Evolutionary conservation across 2,329 filamentous ascomycete genomes (phyloP).

Genomic region (Aspergillus puulaauensis): DNA sequence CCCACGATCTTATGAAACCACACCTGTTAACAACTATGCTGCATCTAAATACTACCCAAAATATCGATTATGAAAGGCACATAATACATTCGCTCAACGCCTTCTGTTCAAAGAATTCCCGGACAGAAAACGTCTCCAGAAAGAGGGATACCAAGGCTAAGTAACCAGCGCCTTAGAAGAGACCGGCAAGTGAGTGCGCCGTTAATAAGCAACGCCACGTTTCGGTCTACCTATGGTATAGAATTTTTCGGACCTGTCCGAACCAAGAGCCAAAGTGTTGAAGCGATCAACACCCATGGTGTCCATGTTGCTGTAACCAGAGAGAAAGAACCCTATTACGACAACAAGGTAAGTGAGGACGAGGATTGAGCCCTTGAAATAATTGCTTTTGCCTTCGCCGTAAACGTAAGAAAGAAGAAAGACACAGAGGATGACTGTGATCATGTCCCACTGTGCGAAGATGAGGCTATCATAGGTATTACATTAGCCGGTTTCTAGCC

Average conservation of each 20-base stretch:
- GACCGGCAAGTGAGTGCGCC: neutral
- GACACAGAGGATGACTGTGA: constrained; percentile 91
- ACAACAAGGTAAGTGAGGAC: constrained; percentile 92
- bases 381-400: constrained; percentile 98
- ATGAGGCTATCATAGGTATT: constrained; percentile 60
- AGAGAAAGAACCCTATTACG: constrained; percentile 86
- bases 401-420: constrained; percentile 98
- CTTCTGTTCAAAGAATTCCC: neutral
- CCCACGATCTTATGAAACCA: neutral
- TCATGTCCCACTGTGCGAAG: constrained; percentile 99
- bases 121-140: neutral
- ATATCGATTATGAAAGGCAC: neutral
- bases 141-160: neutral
- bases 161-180: neutral
- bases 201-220: constrained; percentile 37
- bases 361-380: constrained; percentile 97
- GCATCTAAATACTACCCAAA: neutral
- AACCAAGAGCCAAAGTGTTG: constrained; percentile 46
- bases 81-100: neutral
- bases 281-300: constrained; percentile 48
- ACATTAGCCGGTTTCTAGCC: neutral
- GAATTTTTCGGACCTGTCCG: constrained; percentile 34
- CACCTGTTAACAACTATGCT: neutral
- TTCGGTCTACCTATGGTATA: constrained; percentile 42
- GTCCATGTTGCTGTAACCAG: constrained; percentile 60